Evolutionary conservation across 2,329 filamentous ascomycete species (phyloP).

Genomic region (Clonostachys solani): DNA sequence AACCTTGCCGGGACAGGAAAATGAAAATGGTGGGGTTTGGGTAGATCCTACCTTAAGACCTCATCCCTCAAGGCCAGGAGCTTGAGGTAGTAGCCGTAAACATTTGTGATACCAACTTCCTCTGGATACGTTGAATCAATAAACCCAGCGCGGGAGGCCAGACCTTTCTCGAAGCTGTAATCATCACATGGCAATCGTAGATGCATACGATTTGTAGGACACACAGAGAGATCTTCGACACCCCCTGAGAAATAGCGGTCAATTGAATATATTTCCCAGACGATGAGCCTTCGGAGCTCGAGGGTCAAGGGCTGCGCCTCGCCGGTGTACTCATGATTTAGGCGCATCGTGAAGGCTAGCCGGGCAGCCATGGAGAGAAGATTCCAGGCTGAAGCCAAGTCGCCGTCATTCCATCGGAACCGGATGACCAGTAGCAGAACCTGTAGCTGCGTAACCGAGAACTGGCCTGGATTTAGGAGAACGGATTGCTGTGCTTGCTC

Average conservation of each 20-base stretch:
- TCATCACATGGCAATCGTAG: slow-evolving; percentile 15
- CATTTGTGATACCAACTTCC: slow-evolving; percentile 6
- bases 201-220: slow-evolving; percentile 12
- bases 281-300: slow-evolving; percentile 14
- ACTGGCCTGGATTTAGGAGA: too few relatives aligned
- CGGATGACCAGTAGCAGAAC: slow-evolving; percentile 10
- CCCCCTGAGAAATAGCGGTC: slow-evolving; percentile 17
- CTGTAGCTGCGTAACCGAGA: slow-evolving; percentile 8
- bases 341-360: slow-evolving; percentile 14
- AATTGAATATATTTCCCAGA: slow-evolving; percentile 16
- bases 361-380: slow-evolving; percentile 13
- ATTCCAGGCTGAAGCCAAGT: slow-evolving; percentile 12
- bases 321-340: slow-evolving; percentile 14
- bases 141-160: slow-evolving; percentile 9
- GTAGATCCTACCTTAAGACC: too few relatives aligned
- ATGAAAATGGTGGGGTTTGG: too few relatives aligned
- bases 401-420: slow-evolving; percentile 6
- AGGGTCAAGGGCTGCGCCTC: slow-evolving; percentile 9
- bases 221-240: slow-evolving; percentile 18
- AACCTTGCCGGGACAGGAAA: too few relatives aligned
- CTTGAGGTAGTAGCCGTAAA: slow-evolving; percentile 9
- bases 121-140: slow-evolving; percentile 1
- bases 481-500: slow-evolving; percentile 7
- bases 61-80: slow-evolving; percentile 10
- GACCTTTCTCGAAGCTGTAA: slow-evolving; percentile 15